These are phyloP conservation scores for Microascus cirrosus DNA, from an alignment of 2,329 filamentous ascomycete genomes.

Conservation along the genomic window DNA sequence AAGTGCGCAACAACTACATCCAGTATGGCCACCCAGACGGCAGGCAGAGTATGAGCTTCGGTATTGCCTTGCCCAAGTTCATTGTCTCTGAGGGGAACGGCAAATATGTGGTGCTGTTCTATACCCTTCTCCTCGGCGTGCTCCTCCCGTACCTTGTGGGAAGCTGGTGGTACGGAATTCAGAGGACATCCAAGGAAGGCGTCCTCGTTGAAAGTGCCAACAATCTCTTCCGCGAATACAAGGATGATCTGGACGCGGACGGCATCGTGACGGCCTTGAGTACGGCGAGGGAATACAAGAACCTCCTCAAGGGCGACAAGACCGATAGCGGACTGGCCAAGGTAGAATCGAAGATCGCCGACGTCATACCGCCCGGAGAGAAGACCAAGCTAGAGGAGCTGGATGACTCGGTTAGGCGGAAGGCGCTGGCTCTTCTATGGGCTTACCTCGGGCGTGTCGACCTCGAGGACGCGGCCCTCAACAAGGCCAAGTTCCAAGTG, in stretches of 20 bases:
- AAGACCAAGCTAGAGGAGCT: slow-evolving; percentile 66
- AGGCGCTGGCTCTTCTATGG: slow-evolving; percentile 85
- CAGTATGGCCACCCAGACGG: slow-evolving; percentile 95
- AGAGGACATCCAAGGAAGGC: slow-evolving; percentile 84
- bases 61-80: slow-evolving; percentile 87
- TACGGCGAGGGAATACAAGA: slow-evolving; percentile 74
- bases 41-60: slow-evolving; percentile 96
- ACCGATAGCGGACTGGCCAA: slow-evolving; percentile 72
- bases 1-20: slow-evolving; percentile 91
- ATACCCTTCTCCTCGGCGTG: slow-evolving; percentile 79
- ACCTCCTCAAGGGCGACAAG: slow-evolving; percentile 64
- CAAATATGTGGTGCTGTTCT: slow-evolving; percentile 88
- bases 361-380: slow-evolving; percentile 56
- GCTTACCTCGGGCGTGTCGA: slow-evolving; percentile 86
- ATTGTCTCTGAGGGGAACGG: slow-evolving; percentile 89
- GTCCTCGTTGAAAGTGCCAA: slow-evolving; percentile 89
- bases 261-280: slow-evolving; percentile 74
- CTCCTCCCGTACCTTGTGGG: slow-evolving; percentile 87
- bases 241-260: slow-evolving; percentile 70
- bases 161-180: slow-evolving; percentile 97
- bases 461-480: slow-evolving; percentile 71
- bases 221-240: slow-evolving; percentile 87
- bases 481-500: slow-evolving; percentile 80
- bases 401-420: slow-evolving; percentile 70
- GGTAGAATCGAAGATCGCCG: slow-evolving; percentile 70